Evolutionary conservation across 2,329 filamentous ascomycete species (phyloP).

Genomic region (Trichoderma citrinoviride): DNA sequence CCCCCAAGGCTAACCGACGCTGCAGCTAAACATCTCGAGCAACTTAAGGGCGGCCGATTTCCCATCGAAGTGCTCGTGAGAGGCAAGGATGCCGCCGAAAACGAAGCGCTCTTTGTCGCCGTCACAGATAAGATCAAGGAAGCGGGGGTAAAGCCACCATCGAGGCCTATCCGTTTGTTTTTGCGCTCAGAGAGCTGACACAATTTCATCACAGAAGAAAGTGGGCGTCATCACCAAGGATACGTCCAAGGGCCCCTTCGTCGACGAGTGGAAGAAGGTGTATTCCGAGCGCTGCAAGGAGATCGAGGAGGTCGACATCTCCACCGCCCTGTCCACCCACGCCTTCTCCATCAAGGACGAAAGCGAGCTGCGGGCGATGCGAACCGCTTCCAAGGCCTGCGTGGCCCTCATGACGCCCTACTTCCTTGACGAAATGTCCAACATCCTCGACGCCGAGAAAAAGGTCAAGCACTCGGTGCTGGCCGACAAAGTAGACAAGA

Average conservation of each 20-base stretch:
- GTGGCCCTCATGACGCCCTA: constrained; percentile 94
- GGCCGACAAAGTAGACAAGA: constrained; percentile 82
- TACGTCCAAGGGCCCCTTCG: constrained; percentile 76
- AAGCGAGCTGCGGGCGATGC: constrained; percentile 87
- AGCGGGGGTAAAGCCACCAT: constrained; percentile 65
- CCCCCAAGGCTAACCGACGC: constrained; percentile 2
- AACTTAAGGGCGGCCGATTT: constrained; percentile 86
- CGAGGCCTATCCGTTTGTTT: background rate
- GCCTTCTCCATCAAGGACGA: constrained; percentile 94
- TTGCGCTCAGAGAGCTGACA: constrained; percentile 15
- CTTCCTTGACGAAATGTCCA: constrained; percentile 97
- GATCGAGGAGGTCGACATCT: constrained; percentile 83
- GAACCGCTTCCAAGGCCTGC: constrained; percentile 89
- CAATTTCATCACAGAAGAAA: constrained; percentile 63
- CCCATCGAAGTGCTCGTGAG: constrained; percentile 89
- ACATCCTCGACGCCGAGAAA: constrained; percentile 92
- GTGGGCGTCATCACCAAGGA: constrained; percentile 85
- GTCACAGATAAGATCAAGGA: constrained; percentile 83
- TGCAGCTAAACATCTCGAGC: constrained; percentile 85
- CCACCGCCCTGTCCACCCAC: constrained; percentile 73
- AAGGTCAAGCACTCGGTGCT: constrained; percentile 89
- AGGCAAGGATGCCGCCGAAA: constrained; percentile 87
- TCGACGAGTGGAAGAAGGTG: constrained; percentile 91
- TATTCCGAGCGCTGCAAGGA: constrained; percentile 79
- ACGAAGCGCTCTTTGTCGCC: constrained; percentile 84